Evolutionary conservation across 164 flowering plant species (phyloP).

Genomic region (Saururus chinensis): DNA sequence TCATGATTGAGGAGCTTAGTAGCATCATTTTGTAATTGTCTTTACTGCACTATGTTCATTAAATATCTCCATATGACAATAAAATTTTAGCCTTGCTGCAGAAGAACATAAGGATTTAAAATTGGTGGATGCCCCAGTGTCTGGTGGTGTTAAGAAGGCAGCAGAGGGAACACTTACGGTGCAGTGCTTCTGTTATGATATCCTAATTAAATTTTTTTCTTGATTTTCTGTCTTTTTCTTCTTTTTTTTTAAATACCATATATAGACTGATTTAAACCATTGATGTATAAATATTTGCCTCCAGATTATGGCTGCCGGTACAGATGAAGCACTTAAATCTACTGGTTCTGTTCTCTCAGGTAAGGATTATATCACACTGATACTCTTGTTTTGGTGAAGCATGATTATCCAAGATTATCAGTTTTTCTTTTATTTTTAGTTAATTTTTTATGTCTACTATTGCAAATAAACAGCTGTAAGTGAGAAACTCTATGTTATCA

Average conservation of each 20-base stretch:
- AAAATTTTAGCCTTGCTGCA: conserved; percentile 7
- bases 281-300: not conserved
- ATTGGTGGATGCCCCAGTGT: conserved; percentile 98
- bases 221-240: not conserved
- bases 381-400: not conserved
- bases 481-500: conserved; percentile 87
- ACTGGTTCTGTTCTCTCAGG: conserved; percentile 84
- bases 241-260: not conserved
- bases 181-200: conserved; percentile 5
- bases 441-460: not conserved
- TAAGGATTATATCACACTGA: conserved; percentile 13
- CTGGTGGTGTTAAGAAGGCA: conserved; percentile 94
- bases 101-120: conserved; percentile 66
- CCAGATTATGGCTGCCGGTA: conserved; percentile 91
- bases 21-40: not conserved
- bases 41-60: not conserved
- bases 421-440: not conserved
- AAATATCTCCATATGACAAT: not conserved
- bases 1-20: not conserved
- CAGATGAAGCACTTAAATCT: conserved; percentile 68
- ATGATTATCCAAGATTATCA: not conserved
- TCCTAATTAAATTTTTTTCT: not conserved
- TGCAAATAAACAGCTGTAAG: conserved; percentile 55
- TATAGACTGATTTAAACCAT: not conserved
- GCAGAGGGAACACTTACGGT: conserved; percentile 86